Conservation (phyloP, 305 asterid genomes). For the Lippia alba region DNA sequence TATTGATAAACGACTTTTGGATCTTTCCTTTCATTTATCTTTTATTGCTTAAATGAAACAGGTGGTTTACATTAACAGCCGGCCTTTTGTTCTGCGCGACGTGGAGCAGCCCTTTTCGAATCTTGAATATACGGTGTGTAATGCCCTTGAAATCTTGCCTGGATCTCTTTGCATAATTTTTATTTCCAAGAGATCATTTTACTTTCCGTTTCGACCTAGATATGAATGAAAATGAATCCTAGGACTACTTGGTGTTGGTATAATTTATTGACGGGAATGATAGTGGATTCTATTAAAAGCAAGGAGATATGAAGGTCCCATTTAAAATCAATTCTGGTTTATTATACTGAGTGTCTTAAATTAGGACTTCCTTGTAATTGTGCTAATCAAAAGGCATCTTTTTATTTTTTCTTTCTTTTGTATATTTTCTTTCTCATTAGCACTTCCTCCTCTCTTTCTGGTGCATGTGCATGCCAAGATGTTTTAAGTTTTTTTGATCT, state of each 20-base stretch:
- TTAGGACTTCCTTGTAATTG: slow-evolving; percentile 27
- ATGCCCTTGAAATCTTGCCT: slow-evolving; percentile 34
- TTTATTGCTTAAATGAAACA: slow-evolving; percentile 46
- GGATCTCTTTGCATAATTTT: slow-evolving; percentile 10
- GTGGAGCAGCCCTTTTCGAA: slow-evolving; percentile 97
- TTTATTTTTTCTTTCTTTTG: background rate
- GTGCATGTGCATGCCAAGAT: slow-evolving; percentile 22
- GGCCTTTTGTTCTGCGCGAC: slow-evolving; percentile 98
- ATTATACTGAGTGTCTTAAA: slow-evolving; percentile 3
- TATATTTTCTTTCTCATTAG: background rate
- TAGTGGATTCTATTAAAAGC: background rate
- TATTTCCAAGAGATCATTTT: slow-evolving; percentile 24
- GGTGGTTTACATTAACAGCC: slow-evolving; percentile 94
- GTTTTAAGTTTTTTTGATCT: background rate
- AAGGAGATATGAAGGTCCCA: slow-evolving; percentile 15
- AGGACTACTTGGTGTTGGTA: slow-evolving; percentile 22
- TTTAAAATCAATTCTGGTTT: slow-evolving; percentile 10
- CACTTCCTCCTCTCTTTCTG: slow-evolving; percentile 26
- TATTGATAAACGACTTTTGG: slow-evolving; percentile 6
- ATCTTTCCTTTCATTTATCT: slow-evolving; percentile 27
- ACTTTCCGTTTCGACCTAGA: slow-evolving; percentile 27
- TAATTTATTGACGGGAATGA: slow-evolving; percentile 18
- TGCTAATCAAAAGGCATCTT: slow-evolving; percentile 29
- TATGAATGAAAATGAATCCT: slow-evolving; percentile 33
- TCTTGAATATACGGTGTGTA: slow-evolving; percentile 96